Evolutionary conservation across 306 rosid genomes (phyloP), one percentile per base, ranked within the genome.

Genomic region (Prunus campanulata): DNA sequence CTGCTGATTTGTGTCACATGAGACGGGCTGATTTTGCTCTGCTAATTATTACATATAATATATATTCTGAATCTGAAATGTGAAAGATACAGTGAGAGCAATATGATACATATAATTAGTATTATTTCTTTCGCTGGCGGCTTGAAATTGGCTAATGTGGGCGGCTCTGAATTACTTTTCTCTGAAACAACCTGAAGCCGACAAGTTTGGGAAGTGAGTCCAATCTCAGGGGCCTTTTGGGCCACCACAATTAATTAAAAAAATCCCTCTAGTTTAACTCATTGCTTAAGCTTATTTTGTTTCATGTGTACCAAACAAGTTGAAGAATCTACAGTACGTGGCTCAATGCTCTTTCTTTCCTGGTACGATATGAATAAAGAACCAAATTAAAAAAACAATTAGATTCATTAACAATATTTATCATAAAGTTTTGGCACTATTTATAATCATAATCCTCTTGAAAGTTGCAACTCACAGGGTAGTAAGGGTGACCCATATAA

Each of bases 101-200:
- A 39, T 1, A 39, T 1, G 6, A 39, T 39, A 0, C 44, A 39
- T 39, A 39, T 39, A 39, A 39, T 39, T 0, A 6, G 1, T 39
- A 6, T 0, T 39, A 1, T 12, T 14, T 8, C 1, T 15, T 25
- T 50, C 15, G 47, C 35, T 39, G 75, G 73, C 77, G 85, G 79
- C 85, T 78, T 74, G 42, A 66, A 60, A 63, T 22, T 70, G 51
- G 71, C 71, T 70, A 1, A 18, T 5, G 5, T 6, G 70, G 7
- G 22, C 57, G 68, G 74, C 80, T 76, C 52, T 48, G 2, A 27
- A 8, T 51, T 42, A 12, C 15, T 30, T 6, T 24, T 20, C 22
- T 15, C 35, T 32, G 66, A 72, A 72, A 72, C 73, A 70, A 78
- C 86, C 82, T 74, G 86, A 78, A 49, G 50, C 79, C 60, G 83